phyloP scores from a whole-genome alignment of 2,329 filamentous ascomycete species.

The Polytolypa hystricis region DNA sequence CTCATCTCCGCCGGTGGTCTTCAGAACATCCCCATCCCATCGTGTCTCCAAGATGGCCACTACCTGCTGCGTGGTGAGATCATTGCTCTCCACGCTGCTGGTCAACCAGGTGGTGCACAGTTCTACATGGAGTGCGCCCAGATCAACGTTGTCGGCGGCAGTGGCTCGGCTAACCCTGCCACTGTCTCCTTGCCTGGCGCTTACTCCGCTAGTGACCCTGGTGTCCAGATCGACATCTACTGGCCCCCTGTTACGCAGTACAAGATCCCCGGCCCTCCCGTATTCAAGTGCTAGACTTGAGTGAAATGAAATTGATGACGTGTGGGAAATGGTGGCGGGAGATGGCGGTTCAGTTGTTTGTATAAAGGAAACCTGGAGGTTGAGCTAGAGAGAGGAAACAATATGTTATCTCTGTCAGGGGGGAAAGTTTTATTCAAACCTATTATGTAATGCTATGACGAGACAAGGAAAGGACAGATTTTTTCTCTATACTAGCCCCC shows the following conservation, averaged over 20 bases:
- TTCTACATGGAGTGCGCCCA: slow-evolving; percentile 19
- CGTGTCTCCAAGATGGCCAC: slow-evolving; percentile 14
- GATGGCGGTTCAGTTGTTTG: too few relatives aligned
- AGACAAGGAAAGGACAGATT: too few relatives aligned
- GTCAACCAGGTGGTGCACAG: slow-evolving; percentile 12
- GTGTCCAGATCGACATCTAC: slow-evolving; percentile 10
- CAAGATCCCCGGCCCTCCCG: neutral
- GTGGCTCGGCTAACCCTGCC: slow-evolving; percentile 14
- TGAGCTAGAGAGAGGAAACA: too few relatives aligned
- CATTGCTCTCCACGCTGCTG: slow-evolving; percentile 15
- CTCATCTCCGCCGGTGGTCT: slow-evolving; percentile 8
- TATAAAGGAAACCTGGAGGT: too few relatives aligned
- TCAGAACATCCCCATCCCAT: slow-evolving; percentile 18
- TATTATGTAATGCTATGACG: too few relatives aligned
- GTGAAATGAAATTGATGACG: too few relatives aligned
- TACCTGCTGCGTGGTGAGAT: slow-evolving; percentile 18
- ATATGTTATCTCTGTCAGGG: too few relatives aligned
- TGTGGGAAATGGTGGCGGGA: neutral
- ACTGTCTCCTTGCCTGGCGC: slow-evolving; percentile 17
- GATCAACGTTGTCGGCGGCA: slow-evolving; percentile 18
- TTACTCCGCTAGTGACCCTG: slow-evolving; percentile 12
- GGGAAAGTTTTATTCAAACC: too few relatives aligned
- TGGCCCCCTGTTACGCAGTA: neutral
- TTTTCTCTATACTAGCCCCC: too few relatives aligned
- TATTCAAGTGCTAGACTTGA: slow-evolving; percentile 1